Evolutionary conservation across 164 flowering plant species (phyloP).

Genomic region (Magnolia kwangsiensis): DNA sequence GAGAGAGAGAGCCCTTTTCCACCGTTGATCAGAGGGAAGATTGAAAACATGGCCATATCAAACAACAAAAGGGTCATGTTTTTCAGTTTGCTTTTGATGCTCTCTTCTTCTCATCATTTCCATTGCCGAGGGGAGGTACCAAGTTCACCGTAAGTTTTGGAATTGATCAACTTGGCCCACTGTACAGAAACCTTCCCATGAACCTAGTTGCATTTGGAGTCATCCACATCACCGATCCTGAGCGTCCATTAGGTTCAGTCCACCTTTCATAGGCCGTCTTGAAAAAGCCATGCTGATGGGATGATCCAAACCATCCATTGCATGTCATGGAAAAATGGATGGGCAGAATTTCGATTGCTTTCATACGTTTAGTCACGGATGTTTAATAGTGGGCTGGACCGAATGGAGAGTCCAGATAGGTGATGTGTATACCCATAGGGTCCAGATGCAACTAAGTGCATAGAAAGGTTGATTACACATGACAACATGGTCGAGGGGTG

Average conservation of each 20-base stretch:
- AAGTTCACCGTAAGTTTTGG: background rate
- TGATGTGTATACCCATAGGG: too few species aligned
- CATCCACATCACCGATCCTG: background rate
- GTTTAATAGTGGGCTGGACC: too few species aligned
- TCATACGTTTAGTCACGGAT: too few species aligned
- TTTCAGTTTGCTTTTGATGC: background rate
- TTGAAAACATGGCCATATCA: background rate
- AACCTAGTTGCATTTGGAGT: background rate
- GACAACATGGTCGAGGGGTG: too few species aligned
- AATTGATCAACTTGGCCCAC: background rate
- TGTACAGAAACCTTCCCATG: background rate
- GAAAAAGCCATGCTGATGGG: background rate
- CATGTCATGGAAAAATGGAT: too few species aligned
- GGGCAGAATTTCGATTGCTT: too few species aligned
- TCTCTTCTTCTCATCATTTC: slow-evolving; percentile 7
- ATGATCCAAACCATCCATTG: too few species aligned
- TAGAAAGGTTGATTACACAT: too few species aligned
- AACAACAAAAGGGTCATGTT: slow-evolving; percentile 5
- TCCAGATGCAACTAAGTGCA: too few species aligned
- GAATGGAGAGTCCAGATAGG: too few species aligned
- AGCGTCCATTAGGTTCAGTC: background rate
- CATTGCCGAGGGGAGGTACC: slow-evolving; percentile 3
- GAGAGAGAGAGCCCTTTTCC: background rate
- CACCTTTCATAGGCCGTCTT: background rate
- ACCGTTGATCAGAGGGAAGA: background rate